These are phyloP conservation scores for Saccharum spontaneum DNA, from an alignment of 176 grass and related monocot species.

Conservation along the genomic window DNA sequence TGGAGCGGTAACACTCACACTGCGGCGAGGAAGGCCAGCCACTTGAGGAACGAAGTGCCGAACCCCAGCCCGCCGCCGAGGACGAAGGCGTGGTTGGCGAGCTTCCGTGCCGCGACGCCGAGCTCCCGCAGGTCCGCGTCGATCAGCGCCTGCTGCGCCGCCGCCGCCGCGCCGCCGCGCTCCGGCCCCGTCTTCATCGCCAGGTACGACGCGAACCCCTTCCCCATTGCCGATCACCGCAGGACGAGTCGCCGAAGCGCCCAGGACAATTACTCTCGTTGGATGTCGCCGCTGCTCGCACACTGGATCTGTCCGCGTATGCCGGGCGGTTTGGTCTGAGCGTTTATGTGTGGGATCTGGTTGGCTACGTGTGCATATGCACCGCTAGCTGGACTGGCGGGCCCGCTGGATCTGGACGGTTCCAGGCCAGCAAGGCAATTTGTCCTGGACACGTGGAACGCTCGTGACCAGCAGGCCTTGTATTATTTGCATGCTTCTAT, in stretches of 20 bases:
- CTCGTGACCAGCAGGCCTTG: neutral
- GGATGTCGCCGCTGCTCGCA: neutral
- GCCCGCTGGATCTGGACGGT: slow-evolving; percentile 13
- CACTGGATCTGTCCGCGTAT: neutral
- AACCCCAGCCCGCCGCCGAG: slow-evolving; percentile 65
- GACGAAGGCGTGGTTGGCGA: slow-evolving; percentile 68
- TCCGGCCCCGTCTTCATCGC: slow-evolving; percentile 59
- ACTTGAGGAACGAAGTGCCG: slow-evolving; percentile 66
- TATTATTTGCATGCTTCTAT: neutral
- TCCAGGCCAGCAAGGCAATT: neutral
- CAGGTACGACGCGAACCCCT: slow-evolving; percentile 35
- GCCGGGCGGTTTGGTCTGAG: neutral
- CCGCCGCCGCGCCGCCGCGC: slow-evolving; percentile 33
- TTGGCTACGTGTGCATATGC: neutral
- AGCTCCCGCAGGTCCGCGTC: slow-evolving; percentile 84
- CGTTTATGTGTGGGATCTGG: neutral
- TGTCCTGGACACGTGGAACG: slow-evolving; percentile 15
- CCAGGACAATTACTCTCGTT: too few species aligned
- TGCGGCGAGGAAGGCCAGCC: slow-evolving; percentile 72
- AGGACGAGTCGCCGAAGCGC: neutral
- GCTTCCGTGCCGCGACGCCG: slow-evolving; percentile 57
- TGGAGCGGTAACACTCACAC: slow-evolving; percentile 43
- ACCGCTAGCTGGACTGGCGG: neutral
- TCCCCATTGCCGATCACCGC: slow-evolving; percentile 19
- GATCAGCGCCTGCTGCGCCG: slow-evolving; percentile 46